Evolutionary conservation across 495 filamentous ascomycete species (phyloP).

Genomic region (Lepidopterella palustris): DNA sequence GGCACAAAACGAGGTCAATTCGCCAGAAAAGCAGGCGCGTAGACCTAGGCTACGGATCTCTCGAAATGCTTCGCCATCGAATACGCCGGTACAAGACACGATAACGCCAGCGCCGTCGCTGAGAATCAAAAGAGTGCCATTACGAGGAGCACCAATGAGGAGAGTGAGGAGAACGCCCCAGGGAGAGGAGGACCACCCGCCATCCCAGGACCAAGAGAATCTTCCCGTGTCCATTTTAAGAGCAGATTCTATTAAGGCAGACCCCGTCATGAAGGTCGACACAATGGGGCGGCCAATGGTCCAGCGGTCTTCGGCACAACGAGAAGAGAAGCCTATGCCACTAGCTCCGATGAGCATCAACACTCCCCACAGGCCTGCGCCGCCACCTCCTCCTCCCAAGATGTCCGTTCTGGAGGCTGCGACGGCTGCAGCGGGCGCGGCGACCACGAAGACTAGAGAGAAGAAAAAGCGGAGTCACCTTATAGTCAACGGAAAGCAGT

Average conservation of each 20-base stretch:
- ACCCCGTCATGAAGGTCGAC: slow-evolving; percentile 11
- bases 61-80: slow-evolving; percentile 17
- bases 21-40: slow-evolving; percentile 28
- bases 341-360: slow-evolving; percentile 70
- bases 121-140: slow-evolving; percentile 25
- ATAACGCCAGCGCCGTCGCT: slow-evolving; percentile 28
- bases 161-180: slow-evolving; percentile 26
- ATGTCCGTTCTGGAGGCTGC: slow-evolving; percentile 93
- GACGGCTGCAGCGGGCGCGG: slow-evolving; percentile 74
- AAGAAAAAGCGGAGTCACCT: slow-evolving; percentile 72
- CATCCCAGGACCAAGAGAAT: slow-evolving; percentile 30
- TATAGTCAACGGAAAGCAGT: slow-evolving; percentile 83
- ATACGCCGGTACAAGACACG: slow-evolving; percentile 28
- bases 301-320: slow-evolving; percentile 48
- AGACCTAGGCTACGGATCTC: slow-evolving; percentile 22
- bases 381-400: slow-evolving; percentile 75
- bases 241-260: slow-evolving; percentile 3
- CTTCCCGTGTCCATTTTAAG: slow-evolving; percentile 21
- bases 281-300: slow-evolving; percentile 21
- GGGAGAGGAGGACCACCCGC: slow-evolving; percentile 26
- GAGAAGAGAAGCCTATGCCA: slow-evolving; percentile 47
- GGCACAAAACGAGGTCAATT: slow-evolving; percentile 32
- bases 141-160: slow-evolving; percentile 29
- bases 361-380: slow-evolving; percentile 71
- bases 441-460: slow-evolving; percentile 56